Evolutionary conservation across 2,329 filamentous ascomycete species (phyloP), one percentile per base, ranked within the genome.

Genomic region (Cytospora piceicola): DNA sequence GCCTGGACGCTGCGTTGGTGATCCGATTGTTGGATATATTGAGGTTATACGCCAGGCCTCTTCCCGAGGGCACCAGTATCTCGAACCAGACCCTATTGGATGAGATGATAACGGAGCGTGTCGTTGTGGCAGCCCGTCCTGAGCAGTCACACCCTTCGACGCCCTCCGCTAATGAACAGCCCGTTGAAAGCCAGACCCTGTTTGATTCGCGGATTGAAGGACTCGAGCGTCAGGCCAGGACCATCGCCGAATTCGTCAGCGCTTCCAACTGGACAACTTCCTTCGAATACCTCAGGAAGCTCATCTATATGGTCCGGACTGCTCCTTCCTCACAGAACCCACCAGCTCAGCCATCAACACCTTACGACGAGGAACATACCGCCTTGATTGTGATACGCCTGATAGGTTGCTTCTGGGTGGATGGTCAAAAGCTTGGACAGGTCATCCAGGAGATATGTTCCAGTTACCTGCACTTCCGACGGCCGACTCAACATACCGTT

Each of bases 381-480:
- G 80, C 83, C 2, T 77, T 89, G 15, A 80, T 86, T 22, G 79
- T 85, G 14, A 75, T 90, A 57, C 82, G 86, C 46, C 79, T 89
- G 39, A 77, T 90, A 30, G 83, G 86, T 20, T 88, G 84, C 72
- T 85, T 88, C 70, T 90, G 87, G 85, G 84, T 89, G 24, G 87
- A 90, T 71, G 81, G 80, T 51, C 79, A 82, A 55, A 90, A 88
- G 75, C 79, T 91, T 17, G 83, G 85, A 49, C 75, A 85, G 24
- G 73, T 90, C 61, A 83, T 90, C 46, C 86, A 89, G 70, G 88
- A 91, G 75, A 79, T 90, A 46, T 88, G 86, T 73, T 87, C 86
- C 27, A 87, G 83, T 72, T 90, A 90, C 73, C 79, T 90, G 55
- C 88, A 90, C 73, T 85, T 90, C 67, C 83, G 86, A 68, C 88